Percentiles rank a stretch among this genome's conserved stretches.
These are phyloP conservation scores for Septoria petroselini DNA, from an alignment of 2,329 filamentous ascomycete species.

Conservation along the genomic window DNA sequence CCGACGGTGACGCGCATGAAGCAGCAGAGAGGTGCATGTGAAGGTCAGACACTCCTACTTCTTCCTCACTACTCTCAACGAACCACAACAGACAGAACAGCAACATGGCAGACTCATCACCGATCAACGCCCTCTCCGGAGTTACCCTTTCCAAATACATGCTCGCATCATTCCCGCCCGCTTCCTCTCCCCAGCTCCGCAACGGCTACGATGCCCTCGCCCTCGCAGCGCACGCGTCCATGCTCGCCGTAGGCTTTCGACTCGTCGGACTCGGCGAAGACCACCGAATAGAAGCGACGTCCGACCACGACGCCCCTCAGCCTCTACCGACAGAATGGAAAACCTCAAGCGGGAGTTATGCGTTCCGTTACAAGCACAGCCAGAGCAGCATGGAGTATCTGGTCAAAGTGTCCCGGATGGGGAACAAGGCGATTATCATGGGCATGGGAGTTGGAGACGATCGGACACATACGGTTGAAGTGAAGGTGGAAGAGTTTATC, in stretches of 20 bases:
- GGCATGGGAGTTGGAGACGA: constrained; percentile 78
- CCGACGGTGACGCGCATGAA: too few relatives aligned
- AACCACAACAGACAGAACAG: not conserved
- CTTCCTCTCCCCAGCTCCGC: constrained; percentile 50
- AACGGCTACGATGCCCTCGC: constrained; percentile 78
- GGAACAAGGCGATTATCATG: constrained; percentile 77
- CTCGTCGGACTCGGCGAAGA: constrained; percentile 83
- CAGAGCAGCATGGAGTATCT: constrained; percentile 84
- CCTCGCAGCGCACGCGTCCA: constrained; percentile 77
- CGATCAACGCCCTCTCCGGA: constrained; percentile 46
- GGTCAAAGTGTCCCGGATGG: constrained; percentile 76
- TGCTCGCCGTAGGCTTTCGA: constrained; percentile 75
- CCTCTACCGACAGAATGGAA: constrained; percentile 80
- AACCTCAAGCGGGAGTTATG: constrained; percentile 63
- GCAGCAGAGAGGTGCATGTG: too few relatives aligned
- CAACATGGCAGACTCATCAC: constrained; percentile 13
- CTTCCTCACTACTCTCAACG: not conserved
- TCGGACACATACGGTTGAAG: constrained; percentile 72
- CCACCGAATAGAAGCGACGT: constrained; percentile 54
- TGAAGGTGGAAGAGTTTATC: constrained; percentile 71
- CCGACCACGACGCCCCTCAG: constrained; percentile 47
- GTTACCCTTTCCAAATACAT: constrained; percentile 45
- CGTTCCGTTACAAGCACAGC: constrained; percentile 81
- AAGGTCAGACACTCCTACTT: too few relatives aligned
- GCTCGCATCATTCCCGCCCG: constrained; percentile 44